phyloP scores from a whole-genome alignment of 306 rosid species.

The Senna siamea region DNA sequence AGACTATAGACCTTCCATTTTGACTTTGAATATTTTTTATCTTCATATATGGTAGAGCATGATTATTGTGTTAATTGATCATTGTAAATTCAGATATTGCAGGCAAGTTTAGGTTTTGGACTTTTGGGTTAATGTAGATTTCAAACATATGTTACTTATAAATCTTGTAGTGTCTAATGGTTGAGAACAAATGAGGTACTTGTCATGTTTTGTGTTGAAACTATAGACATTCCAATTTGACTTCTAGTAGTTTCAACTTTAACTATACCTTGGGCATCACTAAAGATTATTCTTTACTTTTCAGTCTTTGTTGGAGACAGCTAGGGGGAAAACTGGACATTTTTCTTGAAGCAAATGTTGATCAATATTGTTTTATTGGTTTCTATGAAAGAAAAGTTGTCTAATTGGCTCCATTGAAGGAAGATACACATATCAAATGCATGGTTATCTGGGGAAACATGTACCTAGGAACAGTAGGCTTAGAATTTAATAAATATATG shows the following conservation, averaged over 20 bases:
- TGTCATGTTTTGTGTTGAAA: too few species aligned
- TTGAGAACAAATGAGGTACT: too few species aligned
- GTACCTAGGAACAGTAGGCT: too few species aligned
- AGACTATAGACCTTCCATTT: constrained; percentile 18
- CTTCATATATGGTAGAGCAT: background rate
- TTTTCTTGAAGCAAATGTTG: constrained; percentile 5
- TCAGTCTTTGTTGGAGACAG: constrained; percentile 15
- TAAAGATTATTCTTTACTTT: constrained; percentile 23
- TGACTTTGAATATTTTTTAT: constrained; percentile 19
- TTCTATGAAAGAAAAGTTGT: constrained; percentile 19
- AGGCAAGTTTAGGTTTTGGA: constrained; percentile 3
- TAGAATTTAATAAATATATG: too few species aligned
- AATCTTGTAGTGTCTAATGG: too few species aligned
- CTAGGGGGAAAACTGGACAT: constrained; percentile 27
- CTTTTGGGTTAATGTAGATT: background rate
- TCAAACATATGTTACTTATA: too few species aligned
- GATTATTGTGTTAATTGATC: background rate
- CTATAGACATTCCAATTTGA: too few species aligned
- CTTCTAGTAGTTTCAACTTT: constrained; percentile 3
- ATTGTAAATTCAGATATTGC: constrained; percentile 15
- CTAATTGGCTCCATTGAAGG: constrained; percentile 1
- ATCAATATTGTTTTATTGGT: background rate
- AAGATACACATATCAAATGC: background rate
- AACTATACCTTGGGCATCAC: constrained; percentile 20
- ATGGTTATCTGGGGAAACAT: too few species aligned